phyloP scores from a whole-genome alignment of 768 basidiomycete species.

The Kockovaella imperatae region DNA sequence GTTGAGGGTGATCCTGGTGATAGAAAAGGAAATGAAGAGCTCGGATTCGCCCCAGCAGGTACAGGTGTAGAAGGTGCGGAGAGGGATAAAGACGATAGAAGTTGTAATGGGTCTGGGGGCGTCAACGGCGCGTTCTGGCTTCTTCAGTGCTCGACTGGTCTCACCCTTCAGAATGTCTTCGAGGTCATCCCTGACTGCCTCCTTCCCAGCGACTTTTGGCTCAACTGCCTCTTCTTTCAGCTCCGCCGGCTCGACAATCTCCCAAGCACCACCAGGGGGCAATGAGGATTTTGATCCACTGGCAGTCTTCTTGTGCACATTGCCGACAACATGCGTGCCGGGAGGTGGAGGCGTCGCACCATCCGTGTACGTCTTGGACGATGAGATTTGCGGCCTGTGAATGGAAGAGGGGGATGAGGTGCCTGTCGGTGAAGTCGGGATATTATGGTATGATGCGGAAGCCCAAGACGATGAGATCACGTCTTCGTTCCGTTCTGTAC shows the following conservation, averaged over 20 bases:
- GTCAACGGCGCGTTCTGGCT: not conserved
- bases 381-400: constrained; percentile 10
- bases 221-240: constrained; percentile 9
- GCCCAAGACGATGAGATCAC: constrained; percentile 12
- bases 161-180: constrained; percentile 71
- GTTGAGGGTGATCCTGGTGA: constrained; percentile 55
- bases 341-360: constrained; percentile 23
- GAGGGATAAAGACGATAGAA: constrained; percentile 13
- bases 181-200: constrained; percentile 59
- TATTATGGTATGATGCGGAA: constrained; percentile 19
- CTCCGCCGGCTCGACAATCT: constrained; percentile 28
- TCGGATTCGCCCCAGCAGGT: constrained; percentile 23
- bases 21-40: constrained; percentile 27
- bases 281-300: constrained; percentile 7
- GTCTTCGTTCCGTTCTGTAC: not conserved
- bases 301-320: not conserved
- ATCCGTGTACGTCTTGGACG: constrained; percentile 28
- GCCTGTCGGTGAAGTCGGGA: constrained; percentile 14
- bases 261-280: constrained; percentile 39
- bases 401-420: constrained; percentile 1
- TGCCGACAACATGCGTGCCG: constrained; percentile 20
- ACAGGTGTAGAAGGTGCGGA: constrained; percentile 20
- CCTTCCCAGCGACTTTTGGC: constrained; percentile 43
- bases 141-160: constrained; percentile 2
- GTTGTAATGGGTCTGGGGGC: constrained; percentile 11